Conservation (phyloP, 2,329 filamentous ascomycete species). For the Triangularia verruculosa region DNA sequence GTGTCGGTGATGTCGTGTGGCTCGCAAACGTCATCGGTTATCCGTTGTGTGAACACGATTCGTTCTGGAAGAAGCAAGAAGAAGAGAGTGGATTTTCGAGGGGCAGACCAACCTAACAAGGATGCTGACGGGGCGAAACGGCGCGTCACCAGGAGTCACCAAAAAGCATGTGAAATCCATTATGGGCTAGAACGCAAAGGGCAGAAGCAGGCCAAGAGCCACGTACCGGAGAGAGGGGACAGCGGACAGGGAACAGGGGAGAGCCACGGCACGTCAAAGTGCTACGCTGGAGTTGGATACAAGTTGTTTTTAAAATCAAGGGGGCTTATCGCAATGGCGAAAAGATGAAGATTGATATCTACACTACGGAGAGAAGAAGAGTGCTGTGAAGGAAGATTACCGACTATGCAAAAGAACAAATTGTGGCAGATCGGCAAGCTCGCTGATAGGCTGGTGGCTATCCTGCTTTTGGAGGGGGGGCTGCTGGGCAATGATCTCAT, state of each 20-base stretch:
- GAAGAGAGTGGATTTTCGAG: constrained; percentile 3
- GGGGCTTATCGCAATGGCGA: neutral
- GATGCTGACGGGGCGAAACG: neutral
- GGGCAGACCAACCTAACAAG: neutral
- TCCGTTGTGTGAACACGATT: neutral
- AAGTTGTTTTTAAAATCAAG: neutral
- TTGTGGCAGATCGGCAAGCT: neutral
- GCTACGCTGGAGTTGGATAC: neutral
- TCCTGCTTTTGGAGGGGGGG: neutral
- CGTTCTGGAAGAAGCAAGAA: neutral
- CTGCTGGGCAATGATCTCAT: neutral
- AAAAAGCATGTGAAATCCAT: neutral
- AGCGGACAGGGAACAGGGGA: neutral
- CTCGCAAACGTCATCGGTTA: neutral
- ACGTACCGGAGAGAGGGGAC: neutral
- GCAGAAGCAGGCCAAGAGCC: constrained; percentile 1
- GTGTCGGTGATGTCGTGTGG: neutral
- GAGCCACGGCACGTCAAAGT: neutral
- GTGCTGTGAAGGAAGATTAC: neutral
- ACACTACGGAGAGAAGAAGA: neutral
- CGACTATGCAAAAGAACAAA: neutral
- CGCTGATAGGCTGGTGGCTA: neutral
- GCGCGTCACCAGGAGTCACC: too few species aligned
- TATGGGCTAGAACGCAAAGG: neutral
- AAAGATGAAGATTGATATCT: neutral